Base-by-base conservation (phyloP, 306 rosid species). In the Acacia acuminata region DNA sequence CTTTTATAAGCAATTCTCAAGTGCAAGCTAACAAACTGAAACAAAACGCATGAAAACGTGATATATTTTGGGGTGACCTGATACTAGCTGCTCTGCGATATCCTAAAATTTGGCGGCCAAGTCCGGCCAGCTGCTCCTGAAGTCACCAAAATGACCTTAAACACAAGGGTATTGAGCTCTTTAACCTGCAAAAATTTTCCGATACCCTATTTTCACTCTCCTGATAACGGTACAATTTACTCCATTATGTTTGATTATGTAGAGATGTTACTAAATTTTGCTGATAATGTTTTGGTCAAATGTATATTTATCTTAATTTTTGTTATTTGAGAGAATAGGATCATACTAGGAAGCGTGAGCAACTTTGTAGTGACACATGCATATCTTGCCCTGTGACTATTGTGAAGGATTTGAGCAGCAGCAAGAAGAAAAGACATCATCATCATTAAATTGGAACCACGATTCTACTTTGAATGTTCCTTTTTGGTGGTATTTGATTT, bases 291-390 rank as follows among this genome's bases (percentile, higher is more conserved):
- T 15, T 16, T 4, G 7, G 19, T 50, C 8, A 48, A 50, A 50
- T 45, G 50, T 4, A 50, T 10, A 10, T 47, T 14, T 48, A 15
- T 13, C 7, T 15, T 48, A 14, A 34, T 66, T 10, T 66, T 32
- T 73, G 3, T 78, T 20, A 58, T 42, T 22, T 32, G 19, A 10
- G 34, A 17, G 51, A 87, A 82, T 84, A 89, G 94, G 88, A 87
- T 88, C 48, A 9, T 91, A 30, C 12, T 89, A 72, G 95, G 93
- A 80, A 91, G 93, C 55, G 91, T 89, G 25, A 91, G 92, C 92
- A 86, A 85, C 87, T 83, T 82, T 75, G 89, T 90, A 83, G 72
- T 87, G 17, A 51, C 85, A 0, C 78, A 90, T 64, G 88, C 93
- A 69, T 5, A n/a, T n/a, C 92, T 51, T 88, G 90, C 78, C 93